A percentile compares a stretch with the other conserved stretches of the same genome.
Evolutionary conservation across 352 stramenopile genomes (phyloP).

Genomic region (Pythium chondricola): DNA sequence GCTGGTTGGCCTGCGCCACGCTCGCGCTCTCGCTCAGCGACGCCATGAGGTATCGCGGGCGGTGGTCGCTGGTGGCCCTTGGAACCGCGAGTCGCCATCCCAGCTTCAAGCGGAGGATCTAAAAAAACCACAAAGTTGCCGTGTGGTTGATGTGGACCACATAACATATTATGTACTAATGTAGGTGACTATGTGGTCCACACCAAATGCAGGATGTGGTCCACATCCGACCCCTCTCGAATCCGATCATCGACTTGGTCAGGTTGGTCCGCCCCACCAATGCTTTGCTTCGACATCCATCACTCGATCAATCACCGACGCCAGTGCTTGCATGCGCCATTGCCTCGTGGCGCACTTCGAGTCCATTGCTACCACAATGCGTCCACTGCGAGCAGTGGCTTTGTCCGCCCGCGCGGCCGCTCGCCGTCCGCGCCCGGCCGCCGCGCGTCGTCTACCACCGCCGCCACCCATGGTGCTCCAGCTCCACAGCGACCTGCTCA

Average conservation of each 20-base stretch:
- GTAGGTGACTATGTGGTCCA: too few relatives aligned
- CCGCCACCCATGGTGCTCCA: background rate
- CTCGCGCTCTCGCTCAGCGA: background rate
- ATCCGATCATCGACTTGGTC: constrained; percentile 6
- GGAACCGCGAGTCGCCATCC: too few relatives aligned
- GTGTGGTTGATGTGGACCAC: too few relatives aligned
- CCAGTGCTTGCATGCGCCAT: background rate
- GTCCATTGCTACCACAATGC: too few relatives aligned
- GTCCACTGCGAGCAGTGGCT: background rate
- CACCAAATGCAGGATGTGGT: constrained; percentile 5
- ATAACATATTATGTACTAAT: too few relatives aligned
- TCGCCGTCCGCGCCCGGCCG: background rate
- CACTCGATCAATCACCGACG: too few relatives aligned
- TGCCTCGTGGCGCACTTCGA: too few relatives aligned
- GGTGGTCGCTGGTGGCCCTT: too few relatives aligned
- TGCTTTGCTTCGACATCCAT: constrained; percentile 24
- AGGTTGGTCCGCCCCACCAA: constrained; percentile 16
- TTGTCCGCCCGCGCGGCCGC: background rate
- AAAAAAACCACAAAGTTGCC: too few relatives aligned
- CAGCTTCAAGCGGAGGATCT: too few relatives aligned
- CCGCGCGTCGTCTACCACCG: background rate
- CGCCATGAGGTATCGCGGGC: too few relatives aligned
- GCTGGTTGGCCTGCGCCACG: constrained; percentile 42
- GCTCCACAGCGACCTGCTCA: constrained; percentile 20
- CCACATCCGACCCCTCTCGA: constrained; percentile 7